phyloP scores from a whole-genome alignment of 805 yeast species.

The Lipomyces starkeyi region DNA sequence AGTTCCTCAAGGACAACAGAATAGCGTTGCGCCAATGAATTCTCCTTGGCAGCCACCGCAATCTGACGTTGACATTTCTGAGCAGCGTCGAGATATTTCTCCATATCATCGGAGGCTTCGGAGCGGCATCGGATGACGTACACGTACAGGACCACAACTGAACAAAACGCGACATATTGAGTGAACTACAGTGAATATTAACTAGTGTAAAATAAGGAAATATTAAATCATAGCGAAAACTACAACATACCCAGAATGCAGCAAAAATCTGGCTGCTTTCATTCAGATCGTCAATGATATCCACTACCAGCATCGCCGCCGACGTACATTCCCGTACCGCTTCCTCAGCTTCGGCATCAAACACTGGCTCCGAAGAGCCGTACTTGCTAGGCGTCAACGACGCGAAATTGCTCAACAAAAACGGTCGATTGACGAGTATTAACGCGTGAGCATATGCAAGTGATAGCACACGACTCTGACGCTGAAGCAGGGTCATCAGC shows the following conservation, averaged over 20 bases:
- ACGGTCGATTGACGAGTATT: constrained; percentile 32
- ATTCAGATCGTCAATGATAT: constrained; percentile 22
- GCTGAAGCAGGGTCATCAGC: constrained; percentile 24
- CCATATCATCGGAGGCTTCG: constrained; percentile 11
- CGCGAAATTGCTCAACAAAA: constrained; percentile 27
- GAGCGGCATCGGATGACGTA: constrained; percentile 24
- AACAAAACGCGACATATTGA: constrained; percentile 34
- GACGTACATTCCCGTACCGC: constrained; percentile 24
- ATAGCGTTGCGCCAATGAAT: constrained; percentile 35
- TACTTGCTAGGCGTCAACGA: constrained; percentile 19
- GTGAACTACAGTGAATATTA: constrained; percentile 12
- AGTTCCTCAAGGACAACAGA: constrained; percentile 28
- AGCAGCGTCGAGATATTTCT: constrained; percentile 27
- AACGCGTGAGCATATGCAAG: constrained; percentile 30
- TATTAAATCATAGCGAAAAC: too few relatives aligned
- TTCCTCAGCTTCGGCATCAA: constrained; percentile 14
- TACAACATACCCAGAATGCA: constrained; percentile 24
- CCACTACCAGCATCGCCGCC: constrained; percentile 27
- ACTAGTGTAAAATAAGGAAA: too few relatives aligned
- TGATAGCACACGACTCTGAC: constrained; percentile 29
- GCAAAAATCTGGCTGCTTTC: constrained; percentile 20
- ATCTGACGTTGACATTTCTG: constrained; percentile 28
- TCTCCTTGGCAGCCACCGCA: constrained; percentile 25
- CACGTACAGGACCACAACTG: constrained; percentile 33
- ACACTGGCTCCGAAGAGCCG: neutral